phyloP scores from a whole-genome alignment of 2,329 filamentous ascomycete species.

The Aspergillus piperis region DNA sequence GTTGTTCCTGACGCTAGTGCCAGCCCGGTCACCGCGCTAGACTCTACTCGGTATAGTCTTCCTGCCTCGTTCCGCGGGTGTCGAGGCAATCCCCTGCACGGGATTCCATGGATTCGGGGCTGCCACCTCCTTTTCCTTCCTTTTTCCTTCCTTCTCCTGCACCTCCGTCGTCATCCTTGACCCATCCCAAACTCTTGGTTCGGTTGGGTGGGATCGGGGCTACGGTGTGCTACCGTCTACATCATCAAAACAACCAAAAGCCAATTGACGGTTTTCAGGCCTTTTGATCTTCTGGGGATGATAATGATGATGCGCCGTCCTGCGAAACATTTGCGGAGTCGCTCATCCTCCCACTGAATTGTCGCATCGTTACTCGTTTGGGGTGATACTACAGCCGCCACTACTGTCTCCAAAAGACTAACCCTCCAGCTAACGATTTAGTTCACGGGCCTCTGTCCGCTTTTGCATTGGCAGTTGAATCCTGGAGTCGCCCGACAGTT shows the following conservation, averaged over 20 bases:
- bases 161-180: not conserved
- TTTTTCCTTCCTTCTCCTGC: not conserved
- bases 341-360: conserved; percentile 2
- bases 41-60: not conserved
- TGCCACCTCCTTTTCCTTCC: conserved; percentile 9
- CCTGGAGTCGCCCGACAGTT: not conserved
- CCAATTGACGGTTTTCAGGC: no score
- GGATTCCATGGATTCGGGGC: conserved; percentile 7
- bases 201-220: not conserved
- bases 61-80: conserved; percentile 16
- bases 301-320: no score
- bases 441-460: conserved; percentile 17
- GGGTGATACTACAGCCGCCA: conserved; percentile 11
- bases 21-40: not conserved
- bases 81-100: conserved; percentile 9
- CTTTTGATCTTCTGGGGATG: no score
- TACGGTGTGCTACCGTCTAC: not conserved
- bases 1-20: conserved; percentile 12
- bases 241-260: not conserved
- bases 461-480: conserved; percentile 8
- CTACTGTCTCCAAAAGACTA: conserved; percentile 17
- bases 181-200: not conserved
- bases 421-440: conserved; percentile 22
- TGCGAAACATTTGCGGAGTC: not conserved
- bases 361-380: conserved; percentile 22